Percentiles rank a stretch among this genome's conserved stretches.
phyloP scores from a whole-genome alignment of 179 eudicot genomes.

The Amaranthus tricolor region DNA sequence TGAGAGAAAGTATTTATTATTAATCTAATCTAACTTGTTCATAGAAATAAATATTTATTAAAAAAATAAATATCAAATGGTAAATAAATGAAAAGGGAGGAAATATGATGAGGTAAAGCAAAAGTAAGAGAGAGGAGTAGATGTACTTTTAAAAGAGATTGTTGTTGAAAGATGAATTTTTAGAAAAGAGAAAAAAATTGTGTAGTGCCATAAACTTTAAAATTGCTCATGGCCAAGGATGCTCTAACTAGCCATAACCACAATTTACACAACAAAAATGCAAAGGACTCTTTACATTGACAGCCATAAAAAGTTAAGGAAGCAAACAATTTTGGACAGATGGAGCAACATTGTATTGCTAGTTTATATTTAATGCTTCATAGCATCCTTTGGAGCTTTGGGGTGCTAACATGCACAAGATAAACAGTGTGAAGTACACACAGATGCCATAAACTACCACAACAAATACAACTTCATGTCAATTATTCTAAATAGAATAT shows the following conservation, averaged over 20 bases:
- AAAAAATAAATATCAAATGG: no score
- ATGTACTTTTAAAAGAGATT: no score
- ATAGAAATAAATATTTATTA: no score
- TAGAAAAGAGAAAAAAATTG: no score
- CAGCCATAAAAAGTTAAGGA: neutral
- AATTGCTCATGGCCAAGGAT: neutral
- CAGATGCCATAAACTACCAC: neutral
- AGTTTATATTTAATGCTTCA: neutral
- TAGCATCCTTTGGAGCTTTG: neutral
- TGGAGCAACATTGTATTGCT: neutral
- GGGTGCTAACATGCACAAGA: neutral
- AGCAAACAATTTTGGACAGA: neutral
- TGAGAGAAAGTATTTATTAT: no score
- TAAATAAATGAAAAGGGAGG: no score
- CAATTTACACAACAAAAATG: neutral
- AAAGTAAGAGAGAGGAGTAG: no score
- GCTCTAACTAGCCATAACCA: neutral
- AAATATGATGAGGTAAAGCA: no score
- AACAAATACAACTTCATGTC: neutral
- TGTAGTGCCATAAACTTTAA: no score
- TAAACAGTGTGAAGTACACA: neutral
- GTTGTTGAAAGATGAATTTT: no score
- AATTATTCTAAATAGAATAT: neutral
- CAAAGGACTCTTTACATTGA: neutral
- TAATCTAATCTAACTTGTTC: no score